These are phyloP conservation scores for Aspergillus tubingensis DNA, from an alignment of 2,329 filamentous ascomycete genomes.

Conservation along the genomic window DNA sequence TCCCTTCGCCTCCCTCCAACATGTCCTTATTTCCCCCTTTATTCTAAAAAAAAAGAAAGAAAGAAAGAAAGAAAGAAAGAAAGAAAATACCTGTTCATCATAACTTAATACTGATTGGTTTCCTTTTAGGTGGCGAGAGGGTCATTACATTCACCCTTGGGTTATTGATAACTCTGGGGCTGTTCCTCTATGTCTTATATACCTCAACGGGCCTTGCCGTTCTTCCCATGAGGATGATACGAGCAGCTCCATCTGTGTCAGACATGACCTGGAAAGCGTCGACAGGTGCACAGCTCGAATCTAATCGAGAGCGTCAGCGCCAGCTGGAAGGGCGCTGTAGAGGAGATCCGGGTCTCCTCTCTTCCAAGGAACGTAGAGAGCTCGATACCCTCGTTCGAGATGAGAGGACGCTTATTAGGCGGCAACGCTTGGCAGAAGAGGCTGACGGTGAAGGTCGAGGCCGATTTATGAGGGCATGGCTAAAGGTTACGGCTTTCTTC, in stretches of 20 bases:
- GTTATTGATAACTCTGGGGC: constrained; percentile 83
- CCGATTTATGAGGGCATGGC: constrained; percentile 72
- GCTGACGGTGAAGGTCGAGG: constrained; percentile 69
- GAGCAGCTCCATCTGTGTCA: constrained; percentile 83
- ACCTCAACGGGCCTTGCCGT: constrained; percentile 86
- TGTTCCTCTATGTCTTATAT: constrained; percentile 82
- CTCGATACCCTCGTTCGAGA: constrained; percentile 84
- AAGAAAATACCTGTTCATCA: not conserved
- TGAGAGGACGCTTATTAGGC: constrained; percentile 86
- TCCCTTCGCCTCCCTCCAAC: not conserved
- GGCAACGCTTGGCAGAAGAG: constrained; percentile 79
- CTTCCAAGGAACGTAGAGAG: constrained; percentile 84
- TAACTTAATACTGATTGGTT: not conserved
- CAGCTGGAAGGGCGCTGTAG: constrained; percentile 85
- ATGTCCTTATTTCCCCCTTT: no score
- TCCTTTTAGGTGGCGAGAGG: constrained; percentile 71
- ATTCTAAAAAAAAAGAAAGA: no score
- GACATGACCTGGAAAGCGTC: constrained; percentile 74
- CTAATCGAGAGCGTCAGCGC: constrained; percentile 86
- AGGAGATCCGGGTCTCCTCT: constrained; percentile 72
- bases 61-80: no score
- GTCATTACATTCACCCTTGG: constrained; percentile 88
- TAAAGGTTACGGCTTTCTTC: constrained; percentile 78
- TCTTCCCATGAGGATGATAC: constrained; percentile 87
- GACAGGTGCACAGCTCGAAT: constrained; percentile 77